Evolutionary conservation across 192 early-diverging fungal species (phyloP).

Genomic region (Podila minutissima): DNA sequence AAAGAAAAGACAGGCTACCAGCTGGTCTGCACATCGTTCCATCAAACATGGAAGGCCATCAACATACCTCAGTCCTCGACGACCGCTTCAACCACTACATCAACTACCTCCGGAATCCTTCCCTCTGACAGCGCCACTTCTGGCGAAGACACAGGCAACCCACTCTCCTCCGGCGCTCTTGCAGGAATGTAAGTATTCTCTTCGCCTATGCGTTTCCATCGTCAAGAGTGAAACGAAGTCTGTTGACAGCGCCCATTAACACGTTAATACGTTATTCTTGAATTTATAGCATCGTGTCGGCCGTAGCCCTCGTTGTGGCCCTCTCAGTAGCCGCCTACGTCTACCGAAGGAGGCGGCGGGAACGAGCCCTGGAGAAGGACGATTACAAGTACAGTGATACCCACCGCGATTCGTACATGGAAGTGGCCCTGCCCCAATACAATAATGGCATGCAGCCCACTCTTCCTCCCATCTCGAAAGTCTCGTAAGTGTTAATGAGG

Average conservation of each 20-base stretch:
- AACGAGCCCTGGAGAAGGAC: background rate
- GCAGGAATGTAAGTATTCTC: conserved; percentile 25
- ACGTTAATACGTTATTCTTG: background rate
- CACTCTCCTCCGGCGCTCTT: conserved; percentile 30
- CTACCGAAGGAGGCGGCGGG: conserved; percentile 20
- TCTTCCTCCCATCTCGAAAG: conserved; percentile 36
- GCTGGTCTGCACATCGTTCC: conserved; percentile 19
- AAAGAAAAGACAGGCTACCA: conserved; percentile 5
- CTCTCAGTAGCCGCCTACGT: conserved; percentile 40
- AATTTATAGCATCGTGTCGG: conserved; percentile 22
- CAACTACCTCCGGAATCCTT: background rate
- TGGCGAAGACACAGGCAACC: background rate
- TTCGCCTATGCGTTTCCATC: background rate
- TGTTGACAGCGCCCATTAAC: no score
- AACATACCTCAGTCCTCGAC: conserved; percentile 11
- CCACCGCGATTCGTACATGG: conserved; percentile 30
- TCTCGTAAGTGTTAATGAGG: conserved; percentile 19
- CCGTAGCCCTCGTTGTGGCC: conserved; percentile 36
- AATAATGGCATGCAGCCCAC: conserved; percentile 35
- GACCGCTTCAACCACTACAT: conserved; percentile 9
- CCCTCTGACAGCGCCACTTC: background rate
- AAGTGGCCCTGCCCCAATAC: conserved; percentile 35
- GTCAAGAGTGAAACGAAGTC: no score
- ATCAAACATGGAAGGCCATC: conserved; percentile 30
- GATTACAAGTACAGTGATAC: conserved; percentile 32